Evolutionary conservation across 768 basidiomycete genomes (phyloP), one percentile per base, ranked within the genome.

Genomic region (Lenzites betulinus): DNA sequence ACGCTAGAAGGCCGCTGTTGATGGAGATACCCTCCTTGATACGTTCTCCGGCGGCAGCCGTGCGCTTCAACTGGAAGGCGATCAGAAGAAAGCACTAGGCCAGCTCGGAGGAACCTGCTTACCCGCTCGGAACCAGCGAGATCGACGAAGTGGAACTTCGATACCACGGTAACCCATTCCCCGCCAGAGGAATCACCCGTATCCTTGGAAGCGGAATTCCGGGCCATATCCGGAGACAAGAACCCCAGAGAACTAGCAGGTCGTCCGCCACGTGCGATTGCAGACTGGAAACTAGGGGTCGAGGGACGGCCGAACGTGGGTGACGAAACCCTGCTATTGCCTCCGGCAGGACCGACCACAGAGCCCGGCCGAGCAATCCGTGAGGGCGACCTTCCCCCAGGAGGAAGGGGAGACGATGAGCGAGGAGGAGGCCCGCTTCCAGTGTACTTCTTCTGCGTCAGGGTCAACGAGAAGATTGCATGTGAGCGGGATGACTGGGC

Each of bases 11-110:
- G 61, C 97, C 97, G 62, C 92, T 91, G 78, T 99, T 99, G 78
- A 98, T 98, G 28, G 93, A 94, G 54, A 97, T 97, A n/a, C 96
- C 96, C 76, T 98, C 97, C 73, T 94, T 98, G 74, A 96, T 93
- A 57, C 96, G 90, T 64, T 98, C 96, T 5, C 97, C 97, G 9
- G 88, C 89, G 5, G 96, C 97, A 0, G 95, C 92, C 9, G 97
- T 99, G 43, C 97, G 88, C 75, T 99, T 99, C 48, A 99, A 81
- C 91, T 94, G 67, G 42, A 26, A 60, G 54, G 56, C 53, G 69
- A 60, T 70, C 54, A 60, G 59, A 58, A 47, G 13, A 18, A 8
- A n/a, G 28, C 20, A 2, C 50, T 63, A 54, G 6, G 30, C 48
- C n/a, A 39, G 18, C 30, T 30, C 20, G 41, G 48, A 52, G n/a